Evolutionary conservation across 306 rosid species (phyloP).

Genomic region (Mimosa bimucronata): DNA sequence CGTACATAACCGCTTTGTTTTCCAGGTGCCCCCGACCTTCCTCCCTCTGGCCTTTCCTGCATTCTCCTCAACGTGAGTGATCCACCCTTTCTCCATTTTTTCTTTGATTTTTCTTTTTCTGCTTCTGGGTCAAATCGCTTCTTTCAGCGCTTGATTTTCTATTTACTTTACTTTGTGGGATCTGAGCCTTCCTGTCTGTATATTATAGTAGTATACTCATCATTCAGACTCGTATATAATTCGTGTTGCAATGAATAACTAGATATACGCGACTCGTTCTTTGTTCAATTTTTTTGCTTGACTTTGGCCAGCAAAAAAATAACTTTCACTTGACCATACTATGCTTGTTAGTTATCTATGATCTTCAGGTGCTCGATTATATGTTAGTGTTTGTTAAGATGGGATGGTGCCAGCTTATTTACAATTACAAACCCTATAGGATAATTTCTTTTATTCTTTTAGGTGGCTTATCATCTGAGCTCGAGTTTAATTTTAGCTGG

Average conservation of each 20-base stretch:
- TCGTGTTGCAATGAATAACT: neutral
- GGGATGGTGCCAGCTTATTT: neutral
- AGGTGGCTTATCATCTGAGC: neutral
- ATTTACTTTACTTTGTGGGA: neutral
- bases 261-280: neutral
- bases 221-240: neutral
- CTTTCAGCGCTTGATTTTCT: neutral
- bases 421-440: neutral
- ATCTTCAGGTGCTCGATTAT: neutral
- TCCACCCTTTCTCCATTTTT: neutral
- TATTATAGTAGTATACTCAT: neutral
- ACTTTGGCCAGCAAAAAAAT: neutral
- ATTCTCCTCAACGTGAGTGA: slow-evolving; percentile 34
- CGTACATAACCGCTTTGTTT: slow-evolving; percentile 9
- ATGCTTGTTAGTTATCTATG: neutral
- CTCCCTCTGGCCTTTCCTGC: slow-evolving; percentile 12
- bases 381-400: neutral
- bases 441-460: neutral
- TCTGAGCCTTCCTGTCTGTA: neutral
- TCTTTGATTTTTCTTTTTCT: neutral
- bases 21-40: neutral
- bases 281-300: neutral
- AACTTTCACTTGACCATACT: neutral
- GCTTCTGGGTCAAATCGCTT: neutral
- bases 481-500: neutral